phyloP scores from a whole-genome alignment of 805 yeast species.

The Saturnispora kantuleensis region DNA sequence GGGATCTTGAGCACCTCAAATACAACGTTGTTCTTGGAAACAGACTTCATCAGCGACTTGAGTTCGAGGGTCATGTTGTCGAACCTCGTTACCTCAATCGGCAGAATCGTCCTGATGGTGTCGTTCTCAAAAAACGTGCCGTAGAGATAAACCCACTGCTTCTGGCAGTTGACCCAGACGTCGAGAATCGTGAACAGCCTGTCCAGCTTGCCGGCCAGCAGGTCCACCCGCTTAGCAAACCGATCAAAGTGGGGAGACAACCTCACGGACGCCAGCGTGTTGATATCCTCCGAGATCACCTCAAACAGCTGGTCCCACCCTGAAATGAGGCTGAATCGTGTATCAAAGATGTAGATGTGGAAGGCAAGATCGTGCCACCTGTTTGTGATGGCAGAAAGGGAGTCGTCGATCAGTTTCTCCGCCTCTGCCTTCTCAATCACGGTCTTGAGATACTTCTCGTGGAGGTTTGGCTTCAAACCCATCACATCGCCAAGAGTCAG shows the following conservation, averaged over 20 bases:
- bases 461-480: slow-evolving; percentile 38
- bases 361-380: slow-evolving; percentile 49
- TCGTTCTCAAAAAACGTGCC: slow-evolving; percentile 60
- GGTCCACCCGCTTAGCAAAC: slow-evolving; percentile 48
- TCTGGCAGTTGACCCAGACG: slow-evolving; percentile 74
- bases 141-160: slow-evolving; percentile 79
- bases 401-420: slow-evolving; percentile 56
- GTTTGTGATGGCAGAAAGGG: slow-evolving; percentile 37
- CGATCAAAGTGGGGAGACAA: slow-evolving; percentile 50
- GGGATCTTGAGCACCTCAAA: slow-evolving; percentile 46
- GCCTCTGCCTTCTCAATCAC: slow-evolving; percentile 58
- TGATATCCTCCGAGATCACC: slow-evolving; percentile 49
- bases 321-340: slow-evolving; percentile 45
- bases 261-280: slow-evolving; percentile 57
- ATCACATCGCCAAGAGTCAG: slow-evolving; percentile 53
- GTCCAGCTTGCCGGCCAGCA: slow-evolving; percentile 49
- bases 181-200: slow-evolving; percentile 44
- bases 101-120: slow-evolving; percentile 54
- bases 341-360: slow-evolving; percentile 43
- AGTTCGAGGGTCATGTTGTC: slow-evolving; percentile 54
- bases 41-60: slow-evolving; percentile 37
- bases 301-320: slow-evolving; percentile 61
- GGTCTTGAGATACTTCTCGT: slow-evolving; percentile 37
- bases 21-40: slow-evolving; percentile 39
- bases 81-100: slow-evolving; percentile 61